Base-by-base conservation (phyloP, 2,329 filamentous ascomycete species). In the Neofusicoccum parvum region DNA sequence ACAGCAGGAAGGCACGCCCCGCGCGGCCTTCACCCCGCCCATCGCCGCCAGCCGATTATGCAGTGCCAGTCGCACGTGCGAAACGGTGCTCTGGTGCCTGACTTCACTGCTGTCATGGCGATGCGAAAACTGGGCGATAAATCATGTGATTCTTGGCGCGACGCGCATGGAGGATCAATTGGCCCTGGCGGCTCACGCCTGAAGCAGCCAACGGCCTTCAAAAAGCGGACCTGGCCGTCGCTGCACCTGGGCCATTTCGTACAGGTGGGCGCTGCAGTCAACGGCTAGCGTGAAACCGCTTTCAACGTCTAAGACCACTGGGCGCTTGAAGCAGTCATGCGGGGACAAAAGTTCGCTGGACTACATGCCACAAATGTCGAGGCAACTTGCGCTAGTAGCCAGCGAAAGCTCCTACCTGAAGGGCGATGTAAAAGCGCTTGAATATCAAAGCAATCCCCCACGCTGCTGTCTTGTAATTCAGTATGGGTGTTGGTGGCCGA, bases 51-150 rank as follows among this genome's bases (percentile, higher is more conserved):
- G 17, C 15, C 34, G 7, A 5, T 6, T 27, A 41, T 27, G n/a
- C 12, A 15, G 34, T 5, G 17, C 34, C 3, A 50, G 9, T 17
- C 9, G 11, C 48, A 50, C 5, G 12, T 12, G 27, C 12, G 20
- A 15, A 32, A 10, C 14, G 15, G 12, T 7, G 32, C 14, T 14
- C 3, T 36, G 49, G 14, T 11, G 23, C 15, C 6, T n/a, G 9
- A 11, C 36, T 34, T 20, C 27, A 20, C 46, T 9, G 23, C 46
- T 27, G 15, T 34, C 32, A 9, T 5, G 5, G 9, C 23, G 6
- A 11, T 17, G 5, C 17, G 14, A 11, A 36, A 17, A 34, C n/a
- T 36, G 27, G 11, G 15, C 9, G 6, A 70, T 72, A 72, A 71
- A 37, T 60, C 56, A 60, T 48, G 56, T 60, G 56, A 36, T 20